These are phyloP conservation scores for Chytridium lagenaria DNA, from an alignment of 371 early-diverging fungal genomes.

Conservation along the genomic window DNA sequence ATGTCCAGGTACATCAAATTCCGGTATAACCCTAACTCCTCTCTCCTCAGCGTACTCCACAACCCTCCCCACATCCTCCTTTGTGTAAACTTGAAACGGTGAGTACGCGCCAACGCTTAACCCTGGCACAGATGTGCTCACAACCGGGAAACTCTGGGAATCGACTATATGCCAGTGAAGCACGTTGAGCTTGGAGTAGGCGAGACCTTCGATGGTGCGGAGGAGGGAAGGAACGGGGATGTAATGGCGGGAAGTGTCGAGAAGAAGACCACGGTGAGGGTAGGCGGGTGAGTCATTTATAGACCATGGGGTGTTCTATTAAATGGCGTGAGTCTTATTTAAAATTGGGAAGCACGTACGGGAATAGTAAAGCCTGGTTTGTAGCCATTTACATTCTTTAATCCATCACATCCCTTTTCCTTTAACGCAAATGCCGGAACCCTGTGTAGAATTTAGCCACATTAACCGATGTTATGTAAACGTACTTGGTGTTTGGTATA, in stretches of 20 bases:
- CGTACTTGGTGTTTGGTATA: slow-evolving; percentile 4
- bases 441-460: not conserved
- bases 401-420: not conserved
- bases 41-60: slow-evolving; percentile 39
- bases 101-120: slow-evolving; percentile 26
- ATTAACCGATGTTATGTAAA: not conserved
- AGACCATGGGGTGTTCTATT: slow-evolving; percentile 16
- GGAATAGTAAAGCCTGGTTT: slow-evolving; percentile 24
- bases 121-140: slow-evolving; percentile 19
- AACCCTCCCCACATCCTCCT: slow-evolving; percentile 34
- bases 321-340: not conserved
- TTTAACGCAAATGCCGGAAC: not conserved
- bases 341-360: not conserved
- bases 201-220: slow-evolving; percentile 35
- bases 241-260: slow-evolving; percentile 37
- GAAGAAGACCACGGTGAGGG: slow-evolving; percentile 18
- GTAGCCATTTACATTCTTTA: not conserved
- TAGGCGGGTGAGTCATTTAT: slow-evolving; percentile 26
- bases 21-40: slow-evolving; percentile 44
- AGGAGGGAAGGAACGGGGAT: slow-evolving; percentile 25
- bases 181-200: slow-evolving; percentile 42
- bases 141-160: slow-evolving; percentile 34
- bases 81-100: slow-evolving; percentile 28
- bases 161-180: slow-evolving; percentile 49
- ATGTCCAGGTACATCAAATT: slow-evolving; percentile 47